Conservation (phyloP, 176 grass and related monocot genomes). For the Carex scoparia region DNA sequence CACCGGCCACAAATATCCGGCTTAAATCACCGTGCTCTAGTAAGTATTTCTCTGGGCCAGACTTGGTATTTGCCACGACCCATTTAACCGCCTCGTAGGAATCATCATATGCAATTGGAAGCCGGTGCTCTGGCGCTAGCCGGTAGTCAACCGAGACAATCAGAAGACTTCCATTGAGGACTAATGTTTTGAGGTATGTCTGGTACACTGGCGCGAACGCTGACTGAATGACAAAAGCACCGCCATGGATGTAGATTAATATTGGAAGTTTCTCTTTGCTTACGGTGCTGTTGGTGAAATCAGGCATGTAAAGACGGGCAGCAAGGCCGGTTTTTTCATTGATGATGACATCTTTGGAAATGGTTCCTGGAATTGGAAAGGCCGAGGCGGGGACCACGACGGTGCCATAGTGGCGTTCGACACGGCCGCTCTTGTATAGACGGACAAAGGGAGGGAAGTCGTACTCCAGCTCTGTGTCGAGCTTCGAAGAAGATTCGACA, state of each 20-base stretch:
- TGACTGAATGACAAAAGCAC: conserved; percentile 55
- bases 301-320: conserved; percentile 45
- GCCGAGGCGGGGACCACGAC: conserved; percentile 22
- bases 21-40: conserved; percentile 37
- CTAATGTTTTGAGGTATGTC: conserved; percentile 39
- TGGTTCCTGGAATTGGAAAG: conserved; percentile 29
- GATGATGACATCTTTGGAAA: conserved; percentile 57
- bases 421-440: conserved; percentile 51
- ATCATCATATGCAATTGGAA: conserved; percentile 59
- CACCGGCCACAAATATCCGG: conserved; percentile 43
- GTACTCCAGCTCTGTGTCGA: conserved; percentile 22
- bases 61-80: background rate
- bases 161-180: conserved; percentile 25
- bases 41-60: conserved; percentile 27
- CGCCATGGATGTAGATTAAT: conserved; percentile 63
- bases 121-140: conserved; percentile 50
- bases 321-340: conserved; percentile 33
- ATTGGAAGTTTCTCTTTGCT: conserved; percentile 32
- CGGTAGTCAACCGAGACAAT: conserved; percentile 60
- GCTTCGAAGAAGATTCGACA: background rate
- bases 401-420: conserved; percentile 41
- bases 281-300: background rate
- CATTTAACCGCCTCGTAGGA: conserved; percentile 40
- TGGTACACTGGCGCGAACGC: conserved; percentile 41
- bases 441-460: conserved; percentile 52